Percentiles rank a stretch among this genome's conserved stretches.
These are phyloP conservation scores for Penicillium cosmopolitanum DNA, from an alignment of 495 filamentous ascomycete species.

Conservation along the genomic window DNA sequence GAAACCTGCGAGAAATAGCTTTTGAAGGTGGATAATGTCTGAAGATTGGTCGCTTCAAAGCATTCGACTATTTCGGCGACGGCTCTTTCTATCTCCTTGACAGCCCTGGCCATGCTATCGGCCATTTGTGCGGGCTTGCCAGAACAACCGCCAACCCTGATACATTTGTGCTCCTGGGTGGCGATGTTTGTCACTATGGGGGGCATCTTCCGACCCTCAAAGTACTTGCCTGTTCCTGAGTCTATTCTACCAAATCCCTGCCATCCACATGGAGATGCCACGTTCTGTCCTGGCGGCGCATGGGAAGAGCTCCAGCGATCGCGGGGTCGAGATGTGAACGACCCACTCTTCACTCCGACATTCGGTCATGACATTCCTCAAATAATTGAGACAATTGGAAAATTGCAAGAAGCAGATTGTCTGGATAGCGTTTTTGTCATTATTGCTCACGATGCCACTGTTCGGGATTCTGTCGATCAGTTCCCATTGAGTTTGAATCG, in stretches of 20 bases:
- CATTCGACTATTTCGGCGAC: slow-evolving; percentile 57
- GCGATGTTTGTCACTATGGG: slow-evolving; percentile 57
- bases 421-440: slow-evolving; percentile 55
- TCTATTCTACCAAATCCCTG: slow-evolving; percentile 11
- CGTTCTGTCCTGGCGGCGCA: slow-evolving; percentile 5
- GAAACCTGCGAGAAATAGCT: slow-evolving; percentile 1
- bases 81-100: slow-evolving; percentile 53
- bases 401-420: slow-evolving; percentile 53
- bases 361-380: slow-evolving; percentile 21
- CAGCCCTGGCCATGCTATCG: slow-evolving; percentile 48
- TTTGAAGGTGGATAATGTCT: neutral
- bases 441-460: slow-evolving; percentile 54
- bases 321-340: slow-evolving; percentile 10
- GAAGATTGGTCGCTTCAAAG: slow-evolving; percentile 29
- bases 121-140: slow-evolving; percentile 47
- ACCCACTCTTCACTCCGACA: slow-evolving; percentile 19
- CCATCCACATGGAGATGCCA: neutral
- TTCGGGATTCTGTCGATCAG: slow-evolving; percentile 50
- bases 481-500: slow-evolving; percentile 54
- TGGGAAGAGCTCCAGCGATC: slow-evolving; percentile 16
- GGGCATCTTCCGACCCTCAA: slow-evolving; percentile 56
- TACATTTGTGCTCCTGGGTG: slow-evolving; percentile 46
- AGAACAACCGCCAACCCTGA: slow-evolving; percentile 41
- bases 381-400: slow-evolving; percentile 38
- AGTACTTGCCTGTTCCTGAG: slow-evolving; percentile 32